Evolutionary conservation across 805 yeast genomes (phyloP).

Genomic region (Grigorovia transvaalensis): DNA sequence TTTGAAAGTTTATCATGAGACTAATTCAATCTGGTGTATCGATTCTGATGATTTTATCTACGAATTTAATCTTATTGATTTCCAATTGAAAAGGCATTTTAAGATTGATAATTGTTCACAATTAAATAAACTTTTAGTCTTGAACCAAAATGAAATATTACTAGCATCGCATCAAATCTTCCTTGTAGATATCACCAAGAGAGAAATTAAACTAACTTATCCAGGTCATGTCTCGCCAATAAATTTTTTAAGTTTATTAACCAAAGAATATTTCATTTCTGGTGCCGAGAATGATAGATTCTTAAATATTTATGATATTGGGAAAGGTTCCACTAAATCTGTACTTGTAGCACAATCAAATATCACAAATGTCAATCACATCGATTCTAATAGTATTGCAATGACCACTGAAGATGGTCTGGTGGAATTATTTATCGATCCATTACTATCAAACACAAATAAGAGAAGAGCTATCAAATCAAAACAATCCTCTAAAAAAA

Average conservation of each 20-base stretch:
- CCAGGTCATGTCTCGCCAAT: conserved; percentile 76
- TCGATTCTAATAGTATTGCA: conserved; percentile 22
- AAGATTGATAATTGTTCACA: conserved; percentile 28
- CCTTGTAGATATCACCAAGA: conserved; percentile 36
- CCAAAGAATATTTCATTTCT: conserved; percentile 43
- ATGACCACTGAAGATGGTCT: conserved; percentile 67
- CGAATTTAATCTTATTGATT: conserved; percentile 50
- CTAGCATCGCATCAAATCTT: conserved; percentile 60
- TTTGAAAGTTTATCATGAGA: conserved; percentile 26
- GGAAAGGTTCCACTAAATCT: conserved; percentile 31
- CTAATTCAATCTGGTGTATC: conserved; percentile 44
- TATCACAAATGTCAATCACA: conserved; percentile 36
- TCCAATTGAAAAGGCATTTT: conserved; percentile 34
- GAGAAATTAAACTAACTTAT: conserved; percentile 38
- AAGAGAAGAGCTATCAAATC: conserved; percentile 45
- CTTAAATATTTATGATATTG: conserved; percentile 49
- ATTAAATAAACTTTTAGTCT: conserved; percentile 21
- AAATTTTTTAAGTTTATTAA: conserved; percentile 33
- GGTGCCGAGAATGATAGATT: conserved; percentile 76
- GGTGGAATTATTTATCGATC: conserved; percentile 60
- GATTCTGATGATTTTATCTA: conserved; percentile 48
- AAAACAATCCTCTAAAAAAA: conserved; percentile 36
- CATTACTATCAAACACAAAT: conserved; percentile 30
- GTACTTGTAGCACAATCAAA: conserved; percentile 66
- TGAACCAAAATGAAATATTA: conserved; percentile 31